A percentile compares a stretch with the other conserved stretches of the same genome.
phyloP scores from a whole-genome alignment of 2,329 filamentous ascomycete genomes.

The Fusarium mundagurra region DNA sequence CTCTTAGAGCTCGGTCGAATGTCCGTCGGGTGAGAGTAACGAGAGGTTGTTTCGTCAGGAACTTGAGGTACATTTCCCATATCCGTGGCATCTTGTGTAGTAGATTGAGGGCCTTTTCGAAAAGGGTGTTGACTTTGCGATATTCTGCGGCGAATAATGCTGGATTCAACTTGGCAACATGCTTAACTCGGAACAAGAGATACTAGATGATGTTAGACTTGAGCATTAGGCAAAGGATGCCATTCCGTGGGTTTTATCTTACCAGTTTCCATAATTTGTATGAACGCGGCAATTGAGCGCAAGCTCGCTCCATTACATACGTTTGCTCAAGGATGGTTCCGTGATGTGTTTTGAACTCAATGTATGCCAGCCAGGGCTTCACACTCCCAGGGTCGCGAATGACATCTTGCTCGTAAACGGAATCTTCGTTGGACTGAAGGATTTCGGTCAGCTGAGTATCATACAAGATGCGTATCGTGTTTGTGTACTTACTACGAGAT shows the following conservation, averaged over 20 bases:
- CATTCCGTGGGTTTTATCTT: background rate
- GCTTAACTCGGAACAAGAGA: conserved; percentile 82
- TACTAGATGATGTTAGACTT: conserved; percentile 64
- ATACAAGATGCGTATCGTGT: background rate
- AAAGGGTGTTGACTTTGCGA: conserved; percentile 92
- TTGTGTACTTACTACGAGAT: conserved; percentile 57
- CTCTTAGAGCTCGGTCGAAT: conserved; percentile 91
- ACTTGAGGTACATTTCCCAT: conserved; percentile 97
- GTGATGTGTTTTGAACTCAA: conserved; percentile 89
- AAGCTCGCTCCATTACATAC: conserved; percentile 88
- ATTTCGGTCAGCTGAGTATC: conserved; percentile 43
- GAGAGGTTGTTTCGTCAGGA: conserved; percentile 90
- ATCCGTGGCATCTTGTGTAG: conserved; percentile 99
- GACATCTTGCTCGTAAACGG: conserved; percentile 96
- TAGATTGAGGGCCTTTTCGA: conserved; percentile 89
- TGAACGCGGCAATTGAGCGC: conserved; percentile 86
- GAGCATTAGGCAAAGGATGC: background rate
- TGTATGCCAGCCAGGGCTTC: conserved; percentile 95
- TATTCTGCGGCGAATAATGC: conserved; percentile 83
- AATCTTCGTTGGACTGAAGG: conserved; percentile 81
- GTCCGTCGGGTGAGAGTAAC: conserved; percentile 86
- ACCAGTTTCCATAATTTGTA: conserved; percentile 99
- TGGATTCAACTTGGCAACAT: conserved; percentile 84
- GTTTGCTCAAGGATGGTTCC: conserved; percentile 88
- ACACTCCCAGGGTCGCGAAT: conserved; percentile 84